These are phyloP conservation scores for Tolypocladium inflatum DNA, from an alignment of 2,329 filamentous ascomycete species.

Conservation along the genomic window DNA sequence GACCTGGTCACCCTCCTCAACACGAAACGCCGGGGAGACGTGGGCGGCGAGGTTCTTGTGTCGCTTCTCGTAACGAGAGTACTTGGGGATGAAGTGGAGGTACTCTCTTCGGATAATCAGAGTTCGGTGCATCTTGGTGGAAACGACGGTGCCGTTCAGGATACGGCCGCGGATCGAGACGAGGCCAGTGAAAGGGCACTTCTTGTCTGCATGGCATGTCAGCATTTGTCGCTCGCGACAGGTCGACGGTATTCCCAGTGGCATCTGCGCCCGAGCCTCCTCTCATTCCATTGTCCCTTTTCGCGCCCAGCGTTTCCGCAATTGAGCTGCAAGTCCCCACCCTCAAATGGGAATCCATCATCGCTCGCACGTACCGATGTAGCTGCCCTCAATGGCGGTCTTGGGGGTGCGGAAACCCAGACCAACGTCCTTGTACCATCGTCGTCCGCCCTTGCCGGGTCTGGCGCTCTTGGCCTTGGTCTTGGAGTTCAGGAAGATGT, in stretches of 20 bases:
- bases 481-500: conserved; percentile 99
- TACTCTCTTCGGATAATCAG: conserved; percentile 99
- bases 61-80: conserved; percentile 99
- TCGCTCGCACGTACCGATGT: conserved; percentile 75
- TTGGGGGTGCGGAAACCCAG: conserved; percentile 98
- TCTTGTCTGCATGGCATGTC: conserved; percentile 70
- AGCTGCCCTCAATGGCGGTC: conserved; percentile 95
- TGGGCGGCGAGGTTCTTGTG: conserved; percentile 99
- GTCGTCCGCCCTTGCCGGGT: conserved; percentile 84
- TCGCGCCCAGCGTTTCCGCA: not conserved
- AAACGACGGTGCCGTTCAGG: conserved; percentile 96
- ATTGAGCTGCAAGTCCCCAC: not conserved
- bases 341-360: not conserved
- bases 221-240: conserved; percentile 9
- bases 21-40: conserved; percentile 99
- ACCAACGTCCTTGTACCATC: conserved; percentile 99
- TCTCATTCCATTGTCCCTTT: not conserved
- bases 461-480: conserved; percentile 73
- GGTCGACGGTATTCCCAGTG: not conserved
- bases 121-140: conserved; percentile 99
- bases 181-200: conserved; percentile 99
- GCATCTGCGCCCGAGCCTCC: not conserved
- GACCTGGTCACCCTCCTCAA: conserved; percentile 98
- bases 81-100: conserved; percentile 99
- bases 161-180: conserved; percentile 99